These are phyloP conservation scores for Mortierella sp. DNA, from an alignment of 371 early-diverging fungal species.

Conservation along the genomic window DNA sequence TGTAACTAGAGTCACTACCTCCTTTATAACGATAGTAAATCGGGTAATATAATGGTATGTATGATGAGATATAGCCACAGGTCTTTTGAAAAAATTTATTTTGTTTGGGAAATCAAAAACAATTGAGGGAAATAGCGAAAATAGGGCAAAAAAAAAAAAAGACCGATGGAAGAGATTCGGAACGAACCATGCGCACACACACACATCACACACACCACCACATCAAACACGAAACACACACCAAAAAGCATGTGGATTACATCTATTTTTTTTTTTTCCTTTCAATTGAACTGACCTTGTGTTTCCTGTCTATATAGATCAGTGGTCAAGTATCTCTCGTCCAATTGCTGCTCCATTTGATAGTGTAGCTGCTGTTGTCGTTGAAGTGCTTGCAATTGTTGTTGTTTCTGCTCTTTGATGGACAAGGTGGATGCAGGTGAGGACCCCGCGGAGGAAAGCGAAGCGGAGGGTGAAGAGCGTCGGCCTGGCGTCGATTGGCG, in stretches of 20 bases:
- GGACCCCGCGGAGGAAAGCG: conserved; percentile 22
- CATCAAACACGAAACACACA: too few relatives aligned
- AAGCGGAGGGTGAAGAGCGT: conserved; percentile 19
- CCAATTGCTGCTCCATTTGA: conserved; percentile 20
- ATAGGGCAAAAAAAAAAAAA: too few relatives aligned
- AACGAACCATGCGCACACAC: too few relatives aligned
- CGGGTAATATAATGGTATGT: not conserved
- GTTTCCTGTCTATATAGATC: conserved; percentile 12
- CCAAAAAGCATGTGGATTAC: too few relatives aligned
- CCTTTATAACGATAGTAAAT: conserved; percentile 14
- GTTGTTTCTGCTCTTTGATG: conserved; percentile 31
- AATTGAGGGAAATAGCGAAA: too few relatives aligned
- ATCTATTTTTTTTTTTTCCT: too few relatives aligned
- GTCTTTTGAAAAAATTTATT: not conserved
- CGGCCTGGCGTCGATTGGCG: conserved; percentile 11
- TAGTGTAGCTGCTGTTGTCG: not conserved
- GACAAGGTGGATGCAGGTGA: conserved; percentile 25
- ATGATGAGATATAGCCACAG: not conserved
- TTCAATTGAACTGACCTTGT: conserved; percentile 22
- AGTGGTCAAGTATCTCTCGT: not conserved
- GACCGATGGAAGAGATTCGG: too few relatives aligned
- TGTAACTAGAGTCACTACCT: not conserved
- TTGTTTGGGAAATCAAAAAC: too few relatives aligned
- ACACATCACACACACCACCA: too few relatives aligned
- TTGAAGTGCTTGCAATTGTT: conserved; percentile 37